Base-by-base conservation (phyloP, 2,329 filamentous ascomycete genomes). In the Thyridium curvatum region DNA sequence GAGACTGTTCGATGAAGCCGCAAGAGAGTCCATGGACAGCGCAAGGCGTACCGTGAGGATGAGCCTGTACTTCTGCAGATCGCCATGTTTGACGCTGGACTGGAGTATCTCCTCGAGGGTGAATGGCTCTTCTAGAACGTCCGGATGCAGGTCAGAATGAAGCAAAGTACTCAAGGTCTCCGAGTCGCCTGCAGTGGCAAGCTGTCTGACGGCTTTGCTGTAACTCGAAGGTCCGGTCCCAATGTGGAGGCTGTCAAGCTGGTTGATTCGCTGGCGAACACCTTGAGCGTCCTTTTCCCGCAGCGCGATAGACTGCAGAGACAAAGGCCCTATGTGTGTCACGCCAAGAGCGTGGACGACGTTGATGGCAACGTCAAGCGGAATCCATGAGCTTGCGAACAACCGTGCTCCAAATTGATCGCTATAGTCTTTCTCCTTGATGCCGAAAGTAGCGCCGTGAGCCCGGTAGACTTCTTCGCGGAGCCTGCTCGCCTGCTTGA, bases 341-440 rank as follows among this genome's bases (percentile, higher is more conserved):
- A 94, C 66, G 3, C 85, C 85, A 37, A 94, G 74, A 50, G 84
- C 77, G 40, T 74, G 70, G 14, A 93, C 65, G 7, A 85, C 72
- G 28, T 75, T 75, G 39, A 94, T 77, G 18, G 87, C 78, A 47
- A 83, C 75, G 40, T 90, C 79, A 9, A 89, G 67, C 1, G 82
- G 77, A 16, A 93, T 72, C 58, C 86, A 84, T 14, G 64, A 65
- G 41, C 71, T 82, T 9, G 89, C 89, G 55, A 95, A 90, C 65
- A 88, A 79, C 46, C 82, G 77, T n/a, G 89, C 84, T 14, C 85
- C 83, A 21, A 94, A 72, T 1, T 68, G 62, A 56, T 93, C 86
- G 51, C 77, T 82, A 45, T 79, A 74, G 8, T 62, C 59, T 43
- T 72, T 77, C 29, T 62, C 61, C 12, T 46, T 46, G 18, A 65